phyloP scores from a whole-genome alignment of 352 stramenopile genomes.

The Phytophthora hybrid region DNA sequence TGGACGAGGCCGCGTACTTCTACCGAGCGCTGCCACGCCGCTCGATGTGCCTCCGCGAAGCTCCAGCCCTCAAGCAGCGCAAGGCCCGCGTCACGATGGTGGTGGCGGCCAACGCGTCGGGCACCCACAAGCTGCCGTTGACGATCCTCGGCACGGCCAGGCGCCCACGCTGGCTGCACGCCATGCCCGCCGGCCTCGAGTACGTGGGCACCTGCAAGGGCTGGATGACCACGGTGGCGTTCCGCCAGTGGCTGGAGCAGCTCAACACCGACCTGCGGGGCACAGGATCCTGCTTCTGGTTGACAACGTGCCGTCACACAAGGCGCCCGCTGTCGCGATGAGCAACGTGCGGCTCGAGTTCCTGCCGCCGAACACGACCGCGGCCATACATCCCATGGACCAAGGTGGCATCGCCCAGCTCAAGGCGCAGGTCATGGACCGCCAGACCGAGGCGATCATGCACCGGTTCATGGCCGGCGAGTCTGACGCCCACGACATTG shows the following conservation, averaged over 20 bases:
- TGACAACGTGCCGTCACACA: background rate
- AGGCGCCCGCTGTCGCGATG: background rate
- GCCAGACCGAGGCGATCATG: background rate
- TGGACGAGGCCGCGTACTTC: too few relatives aligned
- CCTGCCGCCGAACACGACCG: conserved; percentile 5
- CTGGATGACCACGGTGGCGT: conserved; percentile 13
- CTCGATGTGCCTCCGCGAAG: too few relatives aligned
- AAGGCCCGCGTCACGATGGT: conserved; percentile 6
- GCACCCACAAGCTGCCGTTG: conserved; percentile 2
- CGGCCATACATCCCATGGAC: conserved; percentile 8
- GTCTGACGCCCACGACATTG: background rate
- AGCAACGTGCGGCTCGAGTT: background rate
- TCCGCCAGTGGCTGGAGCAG: background rate
- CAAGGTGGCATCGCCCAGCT: background rate
- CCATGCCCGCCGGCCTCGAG: background rate
- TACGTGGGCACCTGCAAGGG: conserved; percentile 9
- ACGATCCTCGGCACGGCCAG: background rate
- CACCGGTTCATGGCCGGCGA: background rate
- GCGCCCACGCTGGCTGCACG: background rate
- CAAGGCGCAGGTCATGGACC: background rate
- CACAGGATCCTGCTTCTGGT: background rate
- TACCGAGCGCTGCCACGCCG: too few relatives aligned
- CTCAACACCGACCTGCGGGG: conserved; percentile 1
- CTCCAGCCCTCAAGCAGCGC: too few relatives aligned
- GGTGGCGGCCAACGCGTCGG: background rate